Conservation (phyloP, 176 grass and related monocot species). For the Phyllostachys edulis region DNA sequence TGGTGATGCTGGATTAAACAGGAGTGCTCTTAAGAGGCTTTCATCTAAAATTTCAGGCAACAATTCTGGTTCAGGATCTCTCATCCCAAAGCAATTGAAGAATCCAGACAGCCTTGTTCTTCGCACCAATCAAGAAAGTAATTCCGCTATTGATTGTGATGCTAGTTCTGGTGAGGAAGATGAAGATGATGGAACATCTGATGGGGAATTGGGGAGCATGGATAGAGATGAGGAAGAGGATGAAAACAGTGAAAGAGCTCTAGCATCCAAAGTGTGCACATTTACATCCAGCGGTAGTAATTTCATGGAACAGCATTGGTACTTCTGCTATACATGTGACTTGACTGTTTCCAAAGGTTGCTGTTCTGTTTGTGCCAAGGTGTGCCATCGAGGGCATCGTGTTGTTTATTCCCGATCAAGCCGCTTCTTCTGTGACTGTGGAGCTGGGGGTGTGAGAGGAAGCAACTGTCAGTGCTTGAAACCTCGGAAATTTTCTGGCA, state of each 20-base stretch:
- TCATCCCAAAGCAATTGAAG: constrained; percentile 66
- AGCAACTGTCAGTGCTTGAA: constrained; percentile 93
- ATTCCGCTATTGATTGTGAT: constrained; percentile 61
- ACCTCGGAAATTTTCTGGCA: constrained; percentile 81
- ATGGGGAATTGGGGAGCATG: constrained; percentile 90
- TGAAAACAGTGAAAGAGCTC: constrained; percentile 69
- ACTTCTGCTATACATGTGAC: constrained; percentile 98
- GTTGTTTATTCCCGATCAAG: constrained; percentile 98
- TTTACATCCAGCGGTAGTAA: constrained; percentile 99
- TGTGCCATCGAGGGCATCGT: constrained; percentile 90
- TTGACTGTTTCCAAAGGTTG: constrained; percentile 96
- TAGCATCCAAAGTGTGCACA: constrained; percentile 92
- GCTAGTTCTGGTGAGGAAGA: constrained; percentile 92
- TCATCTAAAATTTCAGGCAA: constrained; percentile 59
- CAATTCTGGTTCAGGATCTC: constrained; percentile 55
- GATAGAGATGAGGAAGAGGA: constrained; percentile 97
- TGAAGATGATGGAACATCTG: constrained; percentile 95
- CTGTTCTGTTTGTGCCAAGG: constrained; percentile 90
- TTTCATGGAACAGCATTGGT: constrained; percentile 99
- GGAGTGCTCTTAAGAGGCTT: constrained; percentile 53
- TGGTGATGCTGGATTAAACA: constrained; percentile 57
- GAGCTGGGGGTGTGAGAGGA: constrained; percentile 89
- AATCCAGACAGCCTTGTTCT: constrained; percentile 74
- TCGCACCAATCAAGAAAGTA: constrained; percentile 58
- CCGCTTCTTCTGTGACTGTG: constrained; percentile 98